A percentile compares a stretch with the other conserved stretches of the same genome.
Conservation (phyloP, 2,329 filamentous ascomycete species). For the Fusarium sambucinum region DNA sequence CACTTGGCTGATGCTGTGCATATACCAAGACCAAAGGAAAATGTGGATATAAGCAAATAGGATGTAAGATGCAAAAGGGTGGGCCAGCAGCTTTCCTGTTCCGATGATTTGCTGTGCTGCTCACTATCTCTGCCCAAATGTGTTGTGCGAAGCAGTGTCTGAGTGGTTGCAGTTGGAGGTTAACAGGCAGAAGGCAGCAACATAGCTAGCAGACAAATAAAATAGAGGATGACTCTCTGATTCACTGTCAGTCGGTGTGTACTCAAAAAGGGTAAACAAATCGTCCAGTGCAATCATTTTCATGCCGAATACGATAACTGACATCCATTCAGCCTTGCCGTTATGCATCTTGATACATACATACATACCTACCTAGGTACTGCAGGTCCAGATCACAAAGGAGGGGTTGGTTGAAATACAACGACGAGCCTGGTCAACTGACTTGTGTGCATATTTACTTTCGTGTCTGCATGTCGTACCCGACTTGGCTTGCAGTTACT, state of each 20-base stretch:
- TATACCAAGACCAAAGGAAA: background rate
- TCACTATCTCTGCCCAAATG: constrained; percentile 6
- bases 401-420: constrained; percentile 10
- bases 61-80: background rate
- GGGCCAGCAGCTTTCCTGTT: background rate
- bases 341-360: background rate
- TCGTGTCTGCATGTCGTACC: background rate
- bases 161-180: constrained; percentile 13
- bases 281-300: background rate
- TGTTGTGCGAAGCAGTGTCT: background rate
- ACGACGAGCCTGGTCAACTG: constrained; percentile 4
- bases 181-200: constrained; percentile 19
- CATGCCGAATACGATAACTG: background rate
- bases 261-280: background rate
- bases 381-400: constrained; percentile 11
- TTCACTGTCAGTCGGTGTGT: background rate
- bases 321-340: constrained; percentile 19
- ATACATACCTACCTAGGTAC: background rate
- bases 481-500: background rate
- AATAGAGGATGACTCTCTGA: background rate
- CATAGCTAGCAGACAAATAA: background rate
- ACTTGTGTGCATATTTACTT: constrained; percentile 3
- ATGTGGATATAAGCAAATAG: background rate
- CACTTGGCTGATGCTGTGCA: too few relatives aligned
- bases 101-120: constrained; percentile 4